Conservation (phyloP, 2,329 filamentous ascomycete genomes). For the Xylariaceae sp. region DNA sequence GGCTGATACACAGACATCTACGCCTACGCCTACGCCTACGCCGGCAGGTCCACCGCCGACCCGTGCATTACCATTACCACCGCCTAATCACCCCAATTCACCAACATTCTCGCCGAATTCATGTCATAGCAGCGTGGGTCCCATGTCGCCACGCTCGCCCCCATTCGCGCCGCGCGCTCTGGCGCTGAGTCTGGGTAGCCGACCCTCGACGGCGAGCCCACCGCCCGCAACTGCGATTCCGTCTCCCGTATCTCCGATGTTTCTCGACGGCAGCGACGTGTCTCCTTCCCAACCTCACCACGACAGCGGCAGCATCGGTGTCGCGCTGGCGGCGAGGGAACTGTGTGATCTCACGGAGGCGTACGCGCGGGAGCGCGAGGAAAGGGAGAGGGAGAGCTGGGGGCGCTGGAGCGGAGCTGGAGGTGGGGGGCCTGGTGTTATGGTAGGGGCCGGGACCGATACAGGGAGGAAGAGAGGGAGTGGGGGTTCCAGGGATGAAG, state of each 20-base stretch:
- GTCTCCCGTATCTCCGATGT: too few species aligned
- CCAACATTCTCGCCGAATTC: neutral
- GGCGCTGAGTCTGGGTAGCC: too few species aligned
- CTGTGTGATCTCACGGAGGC: conserved; percentile 28
- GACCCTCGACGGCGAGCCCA: conserved; percentile 30
- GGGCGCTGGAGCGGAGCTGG: conserved; percentile 28
- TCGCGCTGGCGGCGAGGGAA: conserved; percentile 31
- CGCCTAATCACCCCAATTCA: neutral
- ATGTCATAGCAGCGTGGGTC: too few species aligned
- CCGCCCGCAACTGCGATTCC: too few species aligned
- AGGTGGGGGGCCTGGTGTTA: conserved; percentile 18
- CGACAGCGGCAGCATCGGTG: too few species aligned
- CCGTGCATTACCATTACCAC: neutral
- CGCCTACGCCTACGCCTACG: too few species aligned
- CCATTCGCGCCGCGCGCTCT: conserved; percentile 1
- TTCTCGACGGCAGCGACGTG: too few species aligned
- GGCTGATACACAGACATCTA: too few species aligned
- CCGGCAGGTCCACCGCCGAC: neutral
- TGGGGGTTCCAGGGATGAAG: conserved; percentile 10
- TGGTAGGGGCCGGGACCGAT: conserved; percentile 9
- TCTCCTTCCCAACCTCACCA: too few species aligned
- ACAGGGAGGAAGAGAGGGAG: conserved; percentile 8
- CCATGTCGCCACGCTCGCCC: conserved; percentile 30
- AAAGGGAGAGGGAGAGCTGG: conserved; percentile 30
- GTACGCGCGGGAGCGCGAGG: conserved; percentile 20